A percentile compares a stretch with the other conserved stretches of the same genome.
These are phyloP conservation scores for Aspergillus versicolor DNA, from an alignment of 2,329 filamentous ascomycete species.

Conservation along the genomic window DNA sequence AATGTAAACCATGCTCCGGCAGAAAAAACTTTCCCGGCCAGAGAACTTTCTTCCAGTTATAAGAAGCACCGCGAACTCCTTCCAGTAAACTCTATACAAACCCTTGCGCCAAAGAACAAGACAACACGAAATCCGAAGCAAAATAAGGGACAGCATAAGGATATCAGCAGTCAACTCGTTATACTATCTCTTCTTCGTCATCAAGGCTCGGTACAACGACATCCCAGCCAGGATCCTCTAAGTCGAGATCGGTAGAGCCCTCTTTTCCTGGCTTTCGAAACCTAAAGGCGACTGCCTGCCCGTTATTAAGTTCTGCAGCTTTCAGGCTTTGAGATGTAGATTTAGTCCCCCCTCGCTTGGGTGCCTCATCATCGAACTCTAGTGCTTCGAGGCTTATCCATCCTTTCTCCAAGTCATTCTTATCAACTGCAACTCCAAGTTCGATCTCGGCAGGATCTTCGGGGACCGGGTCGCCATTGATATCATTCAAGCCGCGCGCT, in stretches of 20 bases:
- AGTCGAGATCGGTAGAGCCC: constrained; percentile 23
- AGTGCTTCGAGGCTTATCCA: constrained; percentile 46
- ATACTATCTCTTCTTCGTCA: constrained; percentile 30
- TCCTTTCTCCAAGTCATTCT: constrained; percentile 49
- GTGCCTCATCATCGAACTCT: constrained; percentile 25
- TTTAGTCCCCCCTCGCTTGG: constrained; percentile 30
- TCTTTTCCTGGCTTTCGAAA: constrained; percentile 27
- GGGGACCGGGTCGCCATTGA: constrained; percentile 41
- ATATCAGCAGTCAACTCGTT: background rate
- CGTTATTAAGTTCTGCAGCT: constrained; percentile 29
- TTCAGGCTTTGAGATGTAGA: constrained; percentile 24
- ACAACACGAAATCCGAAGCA: background rate
- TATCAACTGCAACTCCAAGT: constrained; percentile 49
- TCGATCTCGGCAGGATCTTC: constrained; percentile 43
- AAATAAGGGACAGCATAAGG: background rate
- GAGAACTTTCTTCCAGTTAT: background rate
- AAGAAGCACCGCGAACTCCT: background rate
- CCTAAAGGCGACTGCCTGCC: constrained; percentile 36
- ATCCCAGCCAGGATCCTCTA: constrained; percentile 38
- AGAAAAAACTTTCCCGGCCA: background rate
- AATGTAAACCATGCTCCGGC: background rate
- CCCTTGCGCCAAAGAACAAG: constrained; percentile 3
- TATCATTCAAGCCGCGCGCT: constrained; percentile 41
- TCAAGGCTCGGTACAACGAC: constrained; percentile 36
- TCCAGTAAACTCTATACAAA: background rate